Base-by-base conservation (phyloP, 805 yeast genomes). In the Saccharomycopsis olivae region DNA sequence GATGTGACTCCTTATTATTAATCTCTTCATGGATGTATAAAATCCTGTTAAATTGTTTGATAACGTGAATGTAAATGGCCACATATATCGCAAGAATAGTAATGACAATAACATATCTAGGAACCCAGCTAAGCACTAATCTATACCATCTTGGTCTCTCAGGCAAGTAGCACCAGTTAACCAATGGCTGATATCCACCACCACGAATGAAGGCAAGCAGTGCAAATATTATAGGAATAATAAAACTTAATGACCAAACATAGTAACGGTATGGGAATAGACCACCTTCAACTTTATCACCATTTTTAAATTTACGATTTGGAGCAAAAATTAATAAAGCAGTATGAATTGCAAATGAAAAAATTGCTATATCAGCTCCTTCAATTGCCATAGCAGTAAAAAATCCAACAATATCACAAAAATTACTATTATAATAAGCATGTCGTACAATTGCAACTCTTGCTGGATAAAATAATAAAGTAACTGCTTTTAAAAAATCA, bases 331-430 rank as follows among this genome's bases (percentile, higher is more conserved):
- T 79, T 23, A 85, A 60, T 32, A 86, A 53, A 20, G 75, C 84
- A 8, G 89, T 80, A 58, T 87, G 95, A 13, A 86, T 59, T 1
- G 96, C 95, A 59, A 87, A 81, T 27, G 79, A 69, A 24, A 85
- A 61, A 38, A 86, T 87, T 14, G 92, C 87, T 27, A 85, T 53
- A 58, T 87, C 96, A 1, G 88, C 86, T 16, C 94, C 94, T 57
- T 84, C 94, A 11, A 82, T 79, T 17, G 85, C 69, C 29, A 77
- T 66, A 3, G 88, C 83, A 1, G 94, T 81, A 57, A 84, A 76
- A 65, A 82, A 86, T 2, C 95, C 95, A 27, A 80, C 68, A 3
- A 75, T 71, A 52, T 77, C 73, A 50, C 78, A 73, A 53, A 80
- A 73, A 23, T 55, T 57, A 29, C 63, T 58, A 48, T 64, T 65